Percentiles rank a stretch among this genome's conserved stretches.
These are phyloP conservation scores for Narthecium ossifragum DNA, from an alignment of 106 monocot species.

Conservation along the genomic window DNA sequence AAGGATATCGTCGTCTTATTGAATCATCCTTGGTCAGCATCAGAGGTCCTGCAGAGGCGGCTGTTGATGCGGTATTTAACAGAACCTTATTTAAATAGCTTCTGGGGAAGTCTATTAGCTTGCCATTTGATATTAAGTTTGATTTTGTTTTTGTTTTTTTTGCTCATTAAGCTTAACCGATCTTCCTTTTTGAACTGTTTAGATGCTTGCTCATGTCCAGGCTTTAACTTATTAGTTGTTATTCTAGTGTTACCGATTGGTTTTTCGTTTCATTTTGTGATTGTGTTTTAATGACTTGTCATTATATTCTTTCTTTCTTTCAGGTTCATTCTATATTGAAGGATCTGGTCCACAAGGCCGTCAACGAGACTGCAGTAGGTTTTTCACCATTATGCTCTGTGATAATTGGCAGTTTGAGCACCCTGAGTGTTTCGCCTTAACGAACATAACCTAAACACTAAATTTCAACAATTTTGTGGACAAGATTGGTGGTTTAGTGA, in stretches of 20 bases:
- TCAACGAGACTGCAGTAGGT: conserved; percentile 32
- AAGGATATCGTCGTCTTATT: conserved; percentile 55
- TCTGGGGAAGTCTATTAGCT: neutral
- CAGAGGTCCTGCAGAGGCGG: conserved; percentile 56
- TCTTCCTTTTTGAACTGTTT: too few relatives aligned
- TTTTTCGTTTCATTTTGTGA: too few relatives aligned
- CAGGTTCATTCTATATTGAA: conserved; percentile 42
- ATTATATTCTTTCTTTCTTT: conserved; percentile 4
- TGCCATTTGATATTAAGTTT: neutral
- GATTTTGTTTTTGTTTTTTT: neutral
- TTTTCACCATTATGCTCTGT: too few relatives aligned
- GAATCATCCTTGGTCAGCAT: conserved; percentile 44
- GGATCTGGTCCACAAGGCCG: conserved; percentile 34
- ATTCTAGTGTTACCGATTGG: too few relatives aligned
- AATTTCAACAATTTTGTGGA: too few relatives aligned
- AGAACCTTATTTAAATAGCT: neutral
- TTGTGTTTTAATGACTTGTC: neutral
- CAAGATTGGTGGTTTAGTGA: too few relatives aligned
- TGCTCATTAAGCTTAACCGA: too few relatives aligned
- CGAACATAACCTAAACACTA: too few relatives aligned
- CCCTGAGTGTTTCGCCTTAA: too few relatives aligned
- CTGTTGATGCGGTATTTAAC: conserved; percentile 43
- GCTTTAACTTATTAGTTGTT: too few relatives aligned
- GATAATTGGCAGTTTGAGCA: too few relatives aligned
- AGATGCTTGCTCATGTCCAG: too few relatives aligned